Conservation (phyloP, 345 rosid genomes). For the Rhizophora mangle region DNA sequence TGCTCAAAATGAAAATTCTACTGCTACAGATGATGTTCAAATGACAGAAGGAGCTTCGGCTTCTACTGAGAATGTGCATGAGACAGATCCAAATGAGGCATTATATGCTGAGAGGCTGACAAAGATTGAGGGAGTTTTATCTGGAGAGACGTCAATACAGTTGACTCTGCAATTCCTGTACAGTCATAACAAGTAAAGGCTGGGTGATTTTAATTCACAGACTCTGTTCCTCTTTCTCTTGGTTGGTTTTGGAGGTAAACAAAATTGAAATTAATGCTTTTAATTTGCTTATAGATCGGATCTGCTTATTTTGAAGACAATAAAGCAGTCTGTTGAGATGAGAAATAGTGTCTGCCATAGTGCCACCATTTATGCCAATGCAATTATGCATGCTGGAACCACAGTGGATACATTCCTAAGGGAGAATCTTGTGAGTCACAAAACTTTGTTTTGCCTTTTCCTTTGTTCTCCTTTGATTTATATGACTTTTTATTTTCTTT, state of each 20-base stretch:
- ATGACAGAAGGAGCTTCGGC: slow-evolving; percentile 73
- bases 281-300: slow-evolving; percentile 62
- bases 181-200: slow-evolving; percentile 86
- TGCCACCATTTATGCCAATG: slow-evolving; percentile 97
- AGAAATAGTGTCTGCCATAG: slow-evolving; percentile 98
- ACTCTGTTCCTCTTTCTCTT: too few relatives aligned
- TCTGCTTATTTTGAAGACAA: slow-evolving; percentile 90
- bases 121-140: slow-evolving; percentile 82
- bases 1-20: slow-evolving; percentile 51
- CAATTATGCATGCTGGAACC: slow-evolving; percentile 99
- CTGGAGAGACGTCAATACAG: slow-evolving; percentile 94
- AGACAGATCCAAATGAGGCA: slow-evolving; percentile 62
- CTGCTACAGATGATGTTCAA: slow-evolving; percentile 62
- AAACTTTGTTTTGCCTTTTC: slow-evolving; percentile 1
- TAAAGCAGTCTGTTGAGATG: slow-evolving; percentile 98
- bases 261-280: slow-evolving; percentile 10
- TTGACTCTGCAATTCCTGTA: slow-evolving; percentile 88
- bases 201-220: neutral
- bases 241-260: neutral
- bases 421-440: slow-evolving; percentile 72
- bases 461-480: neutral
- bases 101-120: slow-evolving; percentile 77
- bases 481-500: neutral
- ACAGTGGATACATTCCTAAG: slow-evolving; percentile 97
- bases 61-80: slow-evolving; percentile 35